phyloP scores from a whole-genome alignment of 2,329 filamentous ascomycete species.

The Hymenoscyphus scutula region DNA sequence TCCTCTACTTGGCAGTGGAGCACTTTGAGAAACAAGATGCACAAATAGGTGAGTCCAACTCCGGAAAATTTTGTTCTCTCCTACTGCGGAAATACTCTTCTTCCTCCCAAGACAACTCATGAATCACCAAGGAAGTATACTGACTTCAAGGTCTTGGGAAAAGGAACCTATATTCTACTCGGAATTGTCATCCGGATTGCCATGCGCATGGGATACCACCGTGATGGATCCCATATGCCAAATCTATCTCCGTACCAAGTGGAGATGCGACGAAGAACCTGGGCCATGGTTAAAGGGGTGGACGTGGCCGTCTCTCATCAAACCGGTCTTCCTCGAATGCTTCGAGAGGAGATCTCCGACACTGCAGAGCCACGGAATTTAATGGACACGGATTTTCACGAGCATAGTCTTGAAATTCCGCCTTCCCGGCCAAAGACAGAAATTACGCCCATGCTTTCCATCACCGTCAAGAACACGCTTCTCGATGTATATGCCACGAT shows the following conservation, averaged over 20 bases:
- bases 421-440: constrained; percentile 53
- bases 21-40: constrained; percentile 49
- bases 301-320: constrained; percentile 65
- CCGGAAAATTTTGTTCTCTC: background rate
- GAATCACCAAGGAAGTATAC: background rate
- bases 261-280: constrained; percentile 61
- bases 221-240: constrained; percentile 47
- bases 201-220: constrained; percentile 56
- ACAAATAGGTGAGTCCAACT: constrained; percentile 40
- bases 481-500: constrained; percentile 51
- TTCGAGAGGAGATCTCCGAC: constrained; percentile 60
- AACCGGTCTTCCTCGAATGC: constrained; percentile 63
- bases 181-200: constrained; percentile 51
- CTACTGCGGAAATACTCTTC: background rate
- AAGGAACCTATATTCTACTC: constrained; percentile 50
- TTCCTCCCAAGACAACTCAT: too few species aligned
- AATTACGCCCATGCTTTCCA: constrained; percentile 55
- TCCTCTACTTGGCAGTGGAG: constrained; percentile 51
- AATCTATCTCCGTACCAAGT: constrained; percentile 50
- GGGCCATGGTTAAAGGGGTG: constrained; percentile 54
- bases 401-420: constrained; percentile 53
- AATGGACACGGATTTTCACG: constrained; percentile 61
- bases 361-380: constrained; percentile 59
- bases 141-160: background rate
- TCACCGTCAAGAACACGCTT: constrained; percentile 47